Evolutionary conservation across 2,329 filamentous ascomycete species (phyloP), one percentile per base, ranked within the genome.

Genomic region (Fusarium tanahbumbuense): DNA sequence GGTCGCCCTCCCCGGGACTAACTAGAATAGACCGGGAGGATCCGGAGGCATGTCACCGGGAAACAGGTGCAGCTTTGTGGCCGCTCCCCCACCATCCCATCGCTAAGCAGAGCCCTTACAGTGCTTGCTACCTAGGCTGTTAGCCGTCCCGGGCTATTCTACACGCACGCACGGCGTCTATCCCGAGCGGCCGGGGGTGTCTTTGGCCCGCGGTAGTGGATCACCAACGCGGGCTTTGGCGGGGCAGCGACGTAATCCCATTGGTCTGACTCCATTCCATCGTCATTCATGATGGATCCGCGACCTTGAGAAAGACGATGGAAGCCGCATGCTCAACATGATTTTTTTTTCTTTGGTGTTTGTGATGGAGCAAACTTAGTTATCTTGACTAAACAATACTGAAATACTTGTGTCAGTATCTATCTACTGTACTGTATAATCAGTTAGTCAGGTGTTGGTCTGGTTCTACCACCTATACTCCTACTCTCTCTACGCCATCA

Each of bases 261-360:
- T 75, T 75, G 73, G 73, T 22, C 42, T 57, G 52, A 48, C 34
- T 72, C 63, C 67, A 73, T 68, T 70, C 60, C 40, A 73, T 74
- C 73, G 71, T 67, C 73, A 75, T 75, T 73, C 71, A 62, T 71
- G 67, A 74, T 74, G 72, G 72, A 75, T 70, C 72, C 72, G 64
- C 63, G 70, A 63, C 57, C 57, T 42, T 50, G 60, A 59, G 60
- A 73, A 70, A 71, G 73, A 75, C 73, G 73, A 75, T 72, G 71
- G 68, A 73, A 75, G 73, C 71, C 72, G 73, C 67, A 62, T 61
- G 68, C 50, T 71, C 37, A 54, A 52, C 25, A 47, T 56, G 34
- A 34, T 47, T 67, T 60, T 67, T 66, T 12, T 56, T 59, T 58
- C 27, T 42, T 58, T 60, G 34, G 28, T 68, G 55, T 57, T 41